These are phyloP conservation scores for Staphylotrichum longicolle DNA, from an alignment of 495 filamentous ascomycete genomes.

Conservation along the genomic window DNA sequence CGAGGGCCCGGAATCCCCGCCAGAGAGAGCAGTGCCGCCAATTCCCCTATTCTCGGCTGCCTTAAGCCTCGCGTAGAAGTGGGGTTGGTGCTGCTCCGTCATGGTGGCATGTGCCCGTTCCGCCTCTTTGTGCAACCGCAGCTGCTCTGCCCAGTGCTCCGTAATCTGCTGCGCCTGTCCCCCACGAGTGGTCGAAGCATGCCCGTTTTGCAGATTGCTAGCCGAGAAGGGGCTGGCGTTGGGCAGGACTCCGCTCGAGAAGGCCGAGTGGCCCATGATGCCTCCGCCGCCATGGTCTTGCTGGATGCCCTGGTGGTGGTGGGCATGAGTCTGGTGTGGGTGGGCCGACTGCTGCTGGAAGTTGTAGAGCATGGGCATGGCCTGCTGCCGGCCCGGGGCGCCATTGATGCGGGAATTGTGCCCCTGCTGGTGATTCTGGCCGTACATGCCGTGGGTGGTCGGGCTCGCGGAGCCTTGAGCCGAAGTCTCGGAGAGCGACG, in stretches of 20 bases:
- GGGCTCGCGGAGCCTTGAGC: conserved; percentile 67
- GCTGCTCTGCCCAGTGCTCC: conserved; percentile 87
- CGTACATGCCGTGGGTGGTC: conserved; percentile 77
- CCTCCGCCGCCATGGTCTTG: conserved; percentile 66
- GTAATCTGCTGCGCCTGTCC: conserved; percentile 52
- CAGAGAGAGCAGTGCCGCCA: conserved; percentile 34
- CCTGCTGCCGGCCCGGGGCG: conserved; percentile 45
- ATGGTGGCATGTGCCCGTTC: conserved; percentile 67
- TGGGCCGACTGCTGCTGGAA: conserved; percentile 65
- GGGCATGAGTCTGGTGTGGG: conserved; percentile 71
- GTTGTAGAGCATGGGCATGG: conserved; percentile 61
- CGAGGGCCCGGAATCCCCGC: conserved; percentile 38
- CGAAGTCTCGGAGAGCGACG: conserved; percentile 62
- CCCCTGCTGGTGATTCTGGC: conserved; percentile 72
- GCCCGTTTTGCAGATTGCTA: conserved; percentile 72
- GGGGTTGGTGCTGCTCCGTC: conserved; percentile 52
- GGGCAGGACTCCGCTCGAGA: conserved; percentile 70
- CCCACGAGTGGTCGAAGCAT: conserved; percentile 46
- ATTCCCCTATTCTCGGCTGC: conserved; percentile 59
- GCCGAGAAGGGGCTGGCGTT: conserved; percentile 74
- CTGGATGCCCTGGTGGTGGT: conserved; percentile 68
- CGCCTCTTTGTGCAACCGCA: conserved; percentile 71
- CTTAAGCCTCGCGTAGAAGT: conserved; percentile 55
- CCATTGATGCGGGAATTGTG: conserved; percentile 71
- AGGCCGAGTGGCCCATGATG: conserved; percentile 68